Evolutionary conservation across 495 filamentous ascomycete genomes (phyloP), one percentile per base, ranked within the genome.

Genomic region (Neurospora sp.): DNA sequence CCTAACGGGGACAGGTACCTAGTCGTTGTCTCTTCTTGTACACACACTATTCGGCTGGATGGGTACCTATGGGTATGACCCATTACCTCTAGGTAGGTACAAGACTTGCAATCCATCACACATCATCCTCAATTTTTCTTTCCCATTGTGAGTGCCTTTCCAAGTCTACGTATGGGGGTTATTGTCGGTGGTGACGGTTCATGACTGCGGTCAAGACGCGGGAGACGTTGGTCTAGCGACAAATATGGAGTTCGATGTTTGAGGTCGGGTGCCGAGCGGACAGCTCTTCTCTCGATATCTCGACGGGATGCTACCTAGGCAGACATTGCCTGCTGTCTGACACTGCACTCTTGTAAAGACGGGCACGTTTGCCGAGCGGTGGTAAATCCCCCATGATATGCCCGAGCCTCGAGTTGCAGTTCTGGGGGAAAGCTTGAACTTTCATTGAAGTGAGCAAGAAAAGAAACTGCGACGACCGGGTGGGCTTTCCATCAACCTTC

Each of bases 401-500:
- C 69, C 39, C 70, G 69, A 42, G 22, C n/a, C 53, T 61, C 53
- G 5, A 27, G 12, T 27, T 31, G 44, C n/a, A 61, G 12, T 61
- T 61, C 12, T 14, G 53, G 53, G 53, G 53, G 5, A 31, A 31
- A 61, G 8, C 1, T 31, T 16, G 5, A 16, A 61, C 22, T 31
- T 31, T 1, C 6, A 16, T 37, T 53, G n/a, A 41, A 44, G 69
- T n/a, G 40, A 42, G 20, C 39, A 71, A 27, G 40, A 53, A 42
- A 35, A 35, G 39, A 40, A 16, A 53, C 38, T 10, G 39, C 69
- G 69, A 53, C 27, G 40, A 71, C 38, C 12, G 40, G 27, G 69
- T 59, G 69, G 69, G 35, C 69, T 72, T 72, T 72, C 68, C 72
- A 73, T 70, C 72, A 48, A 73, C 65, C 44, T 42, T 75, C 69